phyloP scores from a whole-genome alignment of 2,329 filamentous ascomycete species.

The Aureobasidium vineae region DNA sequence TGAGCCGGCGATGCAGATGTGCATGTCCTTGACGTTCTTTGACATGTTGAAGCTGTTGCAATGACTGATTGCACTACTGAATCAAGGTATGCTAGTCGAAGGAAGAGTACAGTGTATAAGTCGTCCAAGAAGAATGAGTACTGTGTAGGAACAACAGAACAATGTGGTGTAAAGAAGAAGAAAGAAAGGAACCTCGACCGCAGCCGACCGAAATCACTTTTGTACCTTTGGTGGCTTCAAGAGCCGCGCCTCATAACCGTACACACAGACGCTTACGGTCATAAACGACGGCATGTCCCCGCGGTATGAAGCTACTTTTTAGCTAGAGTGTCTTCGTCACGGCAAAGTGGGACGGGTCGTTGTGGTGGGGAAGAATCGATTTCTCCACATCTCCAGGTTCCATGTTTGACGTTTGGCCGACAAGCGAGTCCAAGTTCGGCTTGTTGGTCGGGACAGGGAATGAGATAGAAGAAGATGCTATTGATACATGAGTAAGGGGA shows the following conservation, averaged over 20 bases:
- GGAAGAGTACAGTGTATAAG: neutral
- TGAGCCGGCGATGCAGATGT: conserved; percentile 40
- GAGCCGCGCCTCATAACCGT: conserved; percentile 16
- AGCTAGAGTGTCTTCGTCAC: neutral
- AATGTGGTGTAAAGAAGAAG: neutral
- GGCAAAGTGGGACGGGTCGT: conserved; percentile 22
- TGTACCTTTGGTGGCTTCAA: neutral
- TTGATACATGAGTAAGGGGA: neutral
- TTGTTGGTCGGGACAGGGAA: neutral
- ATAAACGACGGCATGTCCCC: conserved; percentile 14
- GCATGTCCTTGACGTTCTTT: conserved; percentile 37
- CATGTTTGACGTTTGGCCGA: neutral
- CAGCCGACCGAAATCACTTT: neutral
- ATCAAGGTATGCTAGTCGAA: neutral
- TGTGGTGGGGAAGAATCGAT: conserved; percentile 21
- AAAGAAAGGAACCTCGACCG: neutral
- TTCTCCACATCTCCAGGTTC: conserved; percentile 22
- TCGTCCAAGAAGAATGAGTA: neutral
- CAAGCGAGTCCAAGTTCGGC: neutral
- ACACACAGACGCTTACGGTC: conserved; percentile 6
- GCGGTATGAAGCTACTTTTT: conserved; percentile 5
- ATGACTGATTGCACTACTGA: neutral
- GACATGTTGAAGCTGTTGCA: neutral
- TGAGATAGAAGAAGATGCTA: neutral
- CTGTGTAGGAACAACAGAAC: neutral